Base-by-base conservation (phyloP, 23 red algal species). In the Gracilaria domingensis region DNA sequence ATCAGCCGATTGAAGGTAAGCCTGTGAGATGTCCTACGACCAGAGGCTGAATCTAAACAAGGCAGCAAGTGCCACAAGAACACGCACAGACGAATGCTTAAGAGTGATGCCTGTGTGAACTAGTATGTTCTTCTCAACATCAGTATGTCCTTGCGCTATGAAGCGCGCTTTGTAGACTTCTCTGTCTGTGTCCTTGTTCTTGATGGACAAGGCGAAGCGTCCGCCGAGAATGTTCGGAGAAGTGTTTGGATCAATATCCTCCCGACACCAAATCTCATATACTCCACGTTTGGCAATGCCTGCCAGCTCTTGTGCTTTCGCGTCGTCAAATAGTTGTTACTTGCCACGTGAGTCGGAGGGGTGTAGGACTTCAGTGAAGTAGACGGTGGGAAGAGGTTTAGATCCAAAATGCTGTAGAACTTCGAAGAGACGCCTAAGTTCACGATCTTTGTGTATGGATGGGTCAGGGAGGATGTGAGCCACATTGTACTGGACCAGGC, bases 301-400 rank as follows among this genome's bases (percentile, higher is more conserved):
- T 40, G 47, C 47, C 12, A 82, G 53, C 50, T 82, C 44, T 12
- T 58, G 14, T 2, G 54, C 54, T 18, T 82, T 60, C 9, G 42
- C 18, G 24, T 82, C 53, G 29, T 58, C 79, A 60, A 82, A 82
- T 1, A 58, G 48, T 36, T 82, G 47, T 18, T 12, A 13, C 3
- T 13, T 24, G 29, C 65, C 48, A 23, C 83, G 35, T 3, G 53
- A 5, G 35, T 75, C 39, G 24, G 25, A 0, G 12, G 83, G 83
- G 21, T 71, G 60, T 26, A 87, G 49, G 9, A 87, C 39, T 18
- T 87, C 83, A 87, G 42, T 75, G 29, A 87, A 24, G 71, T 76
- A 44, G 0, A 8, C 24, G 0, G 59, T 18, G 29, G 59, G 1
- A 0, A 24, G 59, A 0, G 21, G 59, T 4, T 11, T 29, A 30